Evolutionary conservation across 805 yeast species (phyloP).

Genomic region (Metschnikowia amazonensis): DNA sequence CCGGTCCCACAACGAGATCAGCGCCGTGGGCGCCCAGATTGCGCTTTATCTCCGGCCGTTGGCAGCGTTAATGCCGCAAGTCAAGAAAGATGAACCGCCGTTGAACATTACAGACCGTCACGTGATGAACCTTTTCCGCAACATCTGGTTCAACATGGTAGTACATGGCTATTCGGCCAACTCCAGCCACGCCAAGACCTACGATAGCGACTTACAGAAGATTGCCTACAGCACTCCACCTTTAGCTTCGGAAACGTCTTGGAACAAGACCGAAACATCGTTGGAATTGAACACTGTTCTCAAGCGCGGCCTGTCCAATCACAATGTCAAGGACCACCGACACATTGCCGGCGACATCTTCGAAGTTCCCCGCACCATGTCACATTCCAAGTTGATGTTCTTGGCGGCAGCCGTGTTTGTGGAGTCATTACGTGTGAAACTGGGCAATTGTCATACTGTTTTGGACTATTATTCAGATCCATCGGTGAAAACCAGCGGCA

Average conservation of each 20-base stretch:
- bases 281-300: conserved; percentile 87
- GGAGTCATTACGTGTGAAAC: conserved; percentile 71
- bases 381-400: conserved; percentile 81
- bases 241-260: conserved; percentile 25
- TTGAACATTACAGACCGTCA: conserved; percentile 43
- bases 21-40: conserved; percentile 67
- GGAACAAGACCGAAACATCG: conserved; percentile 82
- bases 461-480: conserved; percentile 85
- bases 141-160: conserved; percentile 91
- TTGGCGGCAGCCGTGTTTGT: conserved; percentile 75
- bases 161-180: conserved; percentile 80
- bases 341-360: conserved; percentile 51
- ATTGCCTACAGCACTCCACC: conserved; percentile 72
- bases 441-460: conserved; percentile 78
- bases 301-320: conserved; percentile 83
- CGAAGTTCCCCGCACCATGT: conserved; percentile 49
- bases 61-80: conserved; percentile 67
- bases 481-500: conserved; percentile 61
- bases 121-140: conserved; percentile 62
- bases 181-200: conserved; percentile 50
- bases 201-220: conserved; percentile 48
- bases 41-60: conserved; percentile 64
- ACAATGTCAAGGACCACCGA: conserved; percentile 72
- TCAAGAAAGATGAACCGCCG: conserved; percentile 40
- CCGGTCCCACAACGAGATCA: conserved; percentile 69